These are phyloP conservation scores for Solanum ossicruentum DNA, from an alignment of 257 asterid species.

Conservation along the genomic window DNA sequence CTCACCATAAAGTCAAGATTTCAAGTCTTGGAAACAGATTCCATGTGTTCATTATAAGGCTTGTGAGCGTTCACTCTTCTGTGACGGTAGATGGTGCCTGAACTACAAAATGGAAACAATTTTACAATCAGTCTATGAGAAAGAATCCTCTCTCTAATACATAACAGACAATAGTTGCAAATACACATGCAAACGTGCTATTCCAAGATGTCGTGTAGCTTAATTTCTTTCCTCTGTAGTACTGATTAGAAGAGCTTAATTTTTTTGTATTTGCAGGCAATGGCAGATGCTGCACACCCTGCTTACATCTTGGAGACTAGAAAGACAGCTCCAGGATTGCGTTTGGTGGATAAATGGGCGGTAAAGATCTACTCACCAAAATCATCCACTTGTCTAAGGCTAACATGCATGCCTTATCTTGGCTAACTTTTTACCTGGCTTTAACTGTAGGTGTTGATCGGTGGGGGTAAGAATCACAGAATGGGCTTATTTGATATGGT, in stretches of 20 bases:
- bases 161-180: not conserved
- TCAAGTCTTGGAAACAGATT: not conserved
- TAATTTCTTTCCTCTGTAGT: not conserved
- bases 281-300: constrained; percentile 93
- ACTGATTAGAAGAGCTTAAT: not conserved
- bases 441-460: constrained; percentile 57
- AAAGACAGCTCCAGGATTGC: constrained; percentile 94
- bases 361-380: constrained; percentile 40
- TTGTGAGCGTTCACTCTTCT: not conserved
- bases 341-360: constrained; percentile 99
- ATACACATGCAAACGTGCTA: not conserved
- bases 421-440: not conserved
- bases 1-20: not conserved
- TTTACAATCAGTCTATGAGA: not conserved
- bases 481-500: constrained; percentile 98
- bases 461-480: constrained; percentile 93
- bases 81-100: not conserved
- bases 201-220: not conserved
- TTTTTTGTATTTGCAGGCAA: constrained; percentile 38
- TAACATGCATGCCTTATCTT: not conserved
- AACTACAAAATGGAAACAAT: not conserved
- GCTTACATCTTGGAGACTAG: constrained; percentile 84
- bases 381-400: not conserved
- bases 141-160: not conserved
- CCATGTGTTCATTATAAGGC: not conserved